Base-by-base conservation (phyloP, 1,284 basidiomycete species). In the Apiotrichum mycotoxinovorans region DNA sequence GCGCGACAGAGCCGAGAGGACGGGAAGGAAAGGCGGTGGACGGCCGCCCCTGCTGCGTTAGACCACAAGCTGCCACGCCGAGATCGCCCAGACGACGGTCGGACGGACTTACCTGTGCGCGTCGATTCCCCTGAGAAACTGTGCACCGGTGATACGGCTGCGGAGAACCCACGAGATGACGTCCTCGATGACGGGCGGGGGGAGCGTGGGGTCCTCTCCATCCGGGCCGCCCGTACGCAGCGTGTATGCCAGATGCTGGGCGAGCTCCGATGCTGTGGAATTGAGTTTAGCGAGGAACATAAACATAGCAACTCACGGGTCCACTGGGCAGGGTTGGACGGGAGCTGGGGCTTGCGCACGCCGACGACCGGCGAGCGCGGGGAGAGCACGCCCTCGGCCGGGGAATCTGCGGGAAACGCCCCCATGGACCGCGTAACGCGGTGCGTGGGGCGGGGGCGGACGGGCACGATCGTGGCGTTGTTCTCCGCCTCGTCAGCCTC, bases 81-180 rank as follows among this genome's bases (percentile, higher is more conserved):
- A 7, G 30, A 30, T 30, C 30, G 30, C n/a, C 15, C 23, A 20
- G n/a, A 2, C 33, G 35, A 10, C 23, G 11, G 4, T n/a, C 23
- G 5, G 4, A 10, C 7, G 5, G 11, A 43, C 67, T 64, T 49
- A 71, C 70, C 61, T 62, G 22, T 38, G 35, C 12, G 67, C 67
- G 27, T 70, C 66, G 23, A 61, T 55, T 26, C 66, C 69, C 20
- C 57, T 57, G 7, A 73, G 34, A 53, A 75, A 75, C 20, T 61
- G 56, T 9, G 59, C 51, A 2, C 73, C 73, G 4, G 61, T 66
- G 12, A 75, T 68, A 17, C 67, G 66, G 40, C 68, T 66, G 14
- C 70, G 60, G 14, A 73, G 51, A 2, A 74, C 69, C 72, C 72
- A 74, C 10, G 65, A 63, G 34, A 71, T 67, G 58, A 74, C 72